Base-by-base conservation (phyloP, 352 stramenopile species). In the Phytophthora cactorum region DNA sequence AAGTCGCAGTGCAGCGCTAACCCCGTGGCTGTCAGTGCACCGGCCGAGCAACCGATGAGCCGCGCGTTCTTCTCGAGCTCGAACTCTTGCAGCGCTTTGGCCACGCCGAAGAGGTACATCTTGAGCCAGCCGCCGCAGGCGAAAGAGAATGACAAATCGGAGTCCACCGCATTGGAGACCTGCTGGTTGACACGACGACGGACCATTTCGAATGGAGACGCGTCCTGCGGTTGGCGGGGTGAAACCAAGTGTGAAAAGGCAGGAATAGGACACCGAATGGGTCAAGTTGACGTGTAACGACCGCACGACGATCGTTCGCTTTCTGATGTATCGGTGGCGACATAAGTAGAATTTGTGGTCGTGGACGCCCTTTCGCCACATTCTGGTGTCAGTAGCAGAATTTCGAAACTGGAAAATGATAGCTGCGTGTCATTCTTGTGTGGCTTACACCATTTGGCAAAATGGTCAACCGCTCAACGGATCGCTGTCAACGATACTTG, bases 41-140 rank as follows among this genome's bases (percentile, higher is more conserved):
- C 89, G 14, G 86, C 90, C 14, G 84, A 95, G 63, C 83, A 93
- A 32, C 89, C 89, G 43, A 95, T 93, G 32, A 93, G 66, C n/a
- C 74, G 77, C 32, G 85, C 77, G 32, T 82, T 31, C 11, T 72
- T 70, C 53, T 93, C 82, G 25, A 95, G 61, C 28, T 84, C 79
- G 61, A 81, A 79, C 60, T 95, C 59, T 53, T 97, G 87, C 25
- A 97, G 76, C 17, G 86, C 86, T 62, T 96, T 94, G 60, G 86
- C 86, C 29, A 96, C 88, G 45, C 90, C 90, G 46, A 97, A 96
- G 17, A 91, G 68, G 70, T 96, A 96, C 82, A 90, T 91, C 68
- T 96, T 96, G 64, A 97, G 86, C 83, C 84, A 97, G 0, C 90
- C 90, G 27, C 84, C 87, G 54, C 88, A 95, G 1, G 86, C 85